phyloP scores from a whole-genome alignment of 108 stramenopile genomes.

The Cyclotella baltica region DNA sequence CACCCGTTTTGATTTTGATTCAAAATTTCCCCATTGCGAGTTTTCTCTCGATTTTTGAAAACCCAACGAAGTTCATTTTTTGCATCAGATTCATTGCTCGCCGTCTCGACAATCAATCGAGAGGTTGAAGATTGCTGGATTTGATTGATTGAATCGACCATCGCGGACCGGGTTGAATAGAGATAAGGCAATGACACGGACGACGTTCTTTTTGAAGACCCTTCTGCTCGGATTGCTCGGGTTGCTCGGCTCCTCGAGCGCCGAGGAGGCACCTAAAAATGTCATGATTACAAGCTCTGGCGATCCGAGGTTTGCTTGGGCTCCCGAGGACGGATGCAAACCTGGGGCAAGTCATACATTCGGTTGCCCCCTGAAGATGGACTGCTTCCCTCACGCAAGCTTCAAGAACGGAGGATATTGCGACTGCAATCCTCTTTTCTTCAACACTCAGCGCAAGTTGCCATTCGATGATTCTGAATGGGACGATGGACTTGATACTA shows the following conservation, averaged over 20 bases:
- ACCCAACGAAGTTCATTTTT: too few relatives aligned
- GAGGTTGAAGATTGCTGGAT: not conserved
- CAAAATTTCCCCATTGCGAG: too few relatives aligned
- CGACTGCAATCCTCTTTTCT: constrained; percentile 51
- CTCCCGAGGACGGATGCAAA: constrained; percentile 27
- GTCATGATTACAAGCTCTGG: not conserved
- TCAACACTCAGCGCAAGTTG: constrained; percentile 23
- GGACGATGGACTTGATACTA: constrained; percentile 48
- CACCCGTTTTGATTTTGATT: too few relatives aligned
- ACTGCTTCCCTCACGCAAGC: constrained; percentile 36
- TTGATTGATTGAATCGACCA: not conserved
- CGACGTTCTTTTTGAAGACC: constrained; percentile 3
- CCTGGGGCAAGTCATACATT: constrained; percentile 15
- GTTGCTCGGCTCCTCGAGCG: too few relatives aligned
- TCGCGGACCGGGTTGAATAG: not conserved
- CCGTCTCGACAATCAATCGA: too few relatives aligned
- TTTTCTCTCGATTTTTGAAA: too few relatives aligned
- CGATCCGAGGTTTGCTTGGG: constrained; percentile 9
- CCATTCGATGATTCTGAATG: constrained; percentile 56
- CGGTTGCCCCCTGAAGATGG: constrained; percentile 39
- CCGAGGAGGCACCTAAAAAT: not conserved
- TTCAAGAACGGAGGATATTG: constrained; percentile 42
- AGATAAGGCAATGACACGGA: not conserved
- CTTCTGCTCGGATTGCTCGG: not conserved
- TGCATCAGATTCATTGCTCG: too few relatives aligned